Conservation (phyloP, 768 basidiomycete species). For the Mycena rosella region DNA sequence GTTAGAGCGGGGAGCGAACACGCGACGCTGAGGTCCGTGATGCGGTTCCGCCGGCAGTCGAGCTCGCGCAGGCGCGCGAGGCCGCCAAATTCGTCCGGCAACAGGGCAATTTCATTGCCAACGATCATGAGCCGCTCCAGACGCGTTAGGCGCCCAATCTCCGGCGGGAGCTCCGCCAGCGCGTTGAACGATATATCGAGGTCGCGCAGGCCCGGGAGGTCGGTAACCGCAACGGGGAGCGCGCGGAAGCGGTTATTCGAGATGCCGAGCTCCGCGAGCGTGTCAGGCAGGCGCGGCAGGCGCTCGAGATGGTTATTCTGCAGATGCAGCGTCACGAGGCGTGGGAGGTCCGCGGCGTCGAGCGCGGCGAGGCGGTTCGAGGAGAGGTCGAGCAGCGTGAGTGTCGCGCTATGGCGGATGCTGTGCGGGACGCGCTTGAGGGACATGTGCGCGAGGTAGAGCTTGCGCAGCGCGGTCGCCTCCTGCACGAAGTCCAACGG, state of each 20-base stretch:
- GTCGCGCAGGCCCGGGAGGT: slow-evolving; percentile 80
- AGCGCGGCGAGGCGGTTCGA: slow-evolving; percentile 93
- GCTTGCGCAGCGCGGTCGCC: slow-evolving; percentile 84
- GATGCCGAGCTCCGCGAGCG: slow-evolving; percentile 91
- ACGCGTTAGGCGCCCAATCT: slow-evolving; percentile 75
- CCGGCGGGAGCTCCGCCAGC: slow-evolving; percentile 83
- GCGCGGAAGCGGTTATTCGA: slow-evolving; percentile 93
- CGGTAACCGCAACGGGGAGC: slow-evolving; percentile 81
- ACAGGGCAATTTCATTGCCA: slow-evolving; percentile 81
- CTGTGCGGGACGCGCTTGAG: slow-evolving; percentile 93
- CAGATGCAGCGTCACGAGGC: slow-evolving; percentile 75
- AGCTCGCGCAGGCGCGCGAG: slow-evolving; percentile 75
- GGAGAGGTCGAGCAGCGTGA: slow-evolving; percentile 88
- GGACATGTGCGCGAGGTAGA: slow-evolving; percentile 90
- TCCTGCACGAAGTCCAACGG: slow-evolving; percentile 96
- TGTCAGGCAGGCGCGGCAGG: slow-evolving; percentile 82
- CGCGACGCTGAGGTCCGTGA: slow-evolving; percentile 80
- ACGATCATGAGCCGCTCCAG: slow-evolving; percentile 84
- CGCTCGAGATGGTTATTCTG: slow-evolving; percentile 95
- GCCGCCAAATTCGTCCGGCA: slow-evolving; percentile 71
- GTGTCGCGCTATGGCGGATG: slow-evolving; percentile 77
- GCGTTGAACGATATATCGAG: slow-evolving; percentile 97
- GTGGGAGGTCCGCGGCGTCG: slow-evolving; percentile 83
- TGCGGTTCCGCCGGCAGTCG: slow-evolving; percentile 89
- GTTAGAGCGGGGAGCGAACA: slow-evolving; percentile 78